Evolutionary conservation across 2,329 filamentous ascomycete species (phyloP), one percentile per base, ranked within the genome.

Genomic region (Fusarium piperis): DNA sequence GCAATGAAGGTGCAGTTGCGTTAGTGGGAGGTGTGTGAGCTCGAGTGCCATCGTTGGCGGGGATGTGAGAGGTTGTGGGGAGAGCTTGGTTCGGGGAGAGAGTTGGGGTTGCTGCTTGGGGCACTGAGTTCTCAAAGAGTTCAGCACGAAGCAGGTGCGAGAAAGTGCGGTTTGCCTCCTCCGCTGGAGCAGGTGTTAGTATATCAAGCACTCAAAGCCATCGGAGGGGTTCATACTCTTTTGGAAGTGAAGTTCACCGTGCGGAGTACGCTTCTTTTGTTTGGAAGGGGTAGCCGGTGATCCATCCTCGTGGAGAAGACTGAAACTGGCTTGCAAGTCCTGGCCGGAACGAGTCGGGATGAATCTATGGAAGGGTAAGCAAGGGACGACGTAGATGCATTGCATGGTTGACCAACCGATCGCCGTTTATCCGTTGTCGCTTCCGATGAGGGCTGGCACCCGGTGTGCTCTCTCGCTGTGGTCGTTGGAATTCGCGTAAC

Each of bases 101-200:
- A 28, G 86, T 86, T 52, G 91, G 86, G 38, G 92, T 86, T 38
- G 93, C 89, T 35, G 90, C 86, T 80, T 98, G 95, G 10, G 96
- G 95, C 68, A 98, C 91, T 30, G 94, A 93, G 74, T 89, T 90
- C 77, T 97, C 95, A 80, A 99, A 99, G 66, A 99, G 89, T 81
- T 99, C 96, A 59, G 94, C 92, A 63, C 96, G 92, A 62, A 99
- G 85, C 8, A 99, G 85, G 20, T 91, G 92, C 30, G 94, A 97
- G 81, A 95, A 99, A 20, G 94, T 98, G 65, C 93, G 90, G 77
- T 99, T 98, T 53, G 96, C 96, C 87, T 98, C 94, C 83, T 98
- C 95, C 56, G 93, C 95, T 90, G 38, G 6, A 26, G 61, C 44
- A 48, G 38, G 7, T 23, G 68, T 77, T 28, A 77, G 60, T 41